A percentile compares a stretch with the other conserved stretches of the same genome.
Conservation (phyloP, 257 asterid genomes). For the Ilex asprella region DNA sequence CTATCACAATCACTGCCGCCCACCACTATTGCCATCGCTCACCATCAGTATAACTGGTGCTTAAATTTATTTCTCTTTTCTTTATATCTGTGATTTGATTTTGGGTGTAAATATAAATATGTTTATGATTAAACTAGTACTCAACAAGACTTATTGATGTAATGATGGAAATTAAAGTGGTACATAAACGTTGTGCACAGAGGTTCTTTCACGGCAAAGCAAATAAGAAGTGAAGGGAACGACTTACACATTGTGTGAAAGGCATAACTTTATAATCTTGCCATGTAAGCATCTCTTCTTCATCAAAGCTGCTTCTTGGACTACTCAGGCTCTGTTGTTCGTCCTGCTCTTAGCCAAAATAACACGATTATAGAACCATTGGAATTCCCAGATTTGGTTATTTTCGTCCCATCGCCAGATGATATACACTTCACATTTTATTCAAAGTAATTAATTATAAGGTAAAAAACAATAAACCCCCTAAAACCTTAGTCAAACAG, state of each 20-base stretch:
- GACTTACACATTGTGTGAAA: conserved; percentile 80
- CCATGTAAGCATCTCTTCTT: conserved; percentile 61
- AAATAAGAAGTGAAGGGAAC: neutral
- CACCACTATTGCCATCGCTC: too few species aligned
- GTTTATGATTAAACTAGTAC: too few species aligned
- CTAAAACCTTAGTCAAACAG: too few species aligned
- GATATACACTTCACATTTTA: neutral
- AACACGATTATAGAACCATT: neutral
- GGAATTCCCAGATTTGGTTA: neutral
- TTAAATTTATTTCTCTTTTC: neutral
- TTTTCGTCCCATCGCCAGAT: neutral
- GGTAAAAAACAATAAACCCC: too few species aligned
- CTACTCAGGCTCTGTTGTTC: conserved; percentile 62
- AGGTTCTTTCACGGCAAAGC: neutral
- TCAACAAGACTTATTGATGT: too few species aligned
- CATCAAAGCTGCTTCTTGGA: conserved; percentile 19
- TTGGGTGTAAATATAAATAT: too few species aligned
- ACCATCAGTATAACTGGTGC: neutral
- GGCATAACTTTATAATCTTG: conserved; percentile 79
- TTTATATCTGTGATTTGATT: too few species aligned
- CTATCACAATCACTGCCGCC: too few species aligned
- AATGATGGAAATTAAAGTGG: neutral
- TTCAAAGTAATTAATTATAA: too few species aligned
- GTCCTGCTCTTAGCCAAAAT: conserved; percentile 35
- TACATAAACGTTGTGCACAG: neutral